Percentiles rank a stretch among this genome's conserved stretches.
Evolutionary conservation across 176 grass and related monocot genomes (phyloP).

Genomic region (Cenchrus americanus): DNA sequence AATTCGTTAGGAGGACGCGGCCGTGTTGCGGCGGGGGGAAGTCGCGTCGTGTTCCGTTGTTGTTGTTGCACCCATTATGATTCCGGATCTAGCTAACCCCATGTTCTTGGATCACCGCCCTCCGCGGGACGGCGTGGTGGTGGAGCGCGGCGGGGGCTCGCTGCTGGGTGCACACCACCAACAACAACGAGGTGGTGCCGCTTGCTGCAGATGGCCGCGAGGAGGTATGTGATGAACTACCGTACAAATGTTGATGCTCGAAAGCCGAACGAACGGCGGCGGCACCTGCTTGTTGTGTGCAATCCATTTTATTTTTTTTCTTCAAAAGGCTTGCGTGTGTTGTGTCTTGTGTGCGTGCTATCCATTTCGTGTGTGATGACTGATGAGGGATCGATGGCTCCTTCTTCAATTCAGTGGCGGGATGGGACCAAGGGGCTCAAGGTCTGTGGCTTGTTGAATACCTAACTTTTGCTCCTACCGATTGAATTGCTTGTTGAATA

Average conservation of each 20-base stretch:
- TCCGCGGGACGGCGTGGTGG: slow-evolving; percentile 34
- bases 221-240: slow-evolving; percentile 56
- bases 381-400: neutral
- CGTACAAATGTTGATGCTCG: neutral
- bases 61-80: slow-evolving; percentile 2
- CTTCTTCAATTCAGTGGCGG: no score
- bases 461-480: no score
- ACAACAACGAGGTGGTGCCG: slow-evolving; percentile 34
- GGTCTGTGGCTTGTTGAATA: no score
- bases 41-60: neutral
- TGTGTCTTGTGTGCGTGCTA: neutral
- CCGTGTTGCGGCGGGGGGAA: neutral
- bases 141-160: slow-evolving; percentile 40
- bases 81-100: slow-evolving; percentile 39
- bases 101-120: slow-evolving; percentile 13
- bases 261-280: slow-evolving; percentile 31
- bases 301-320: neutral
- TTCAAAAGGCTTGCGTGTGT: neutral
- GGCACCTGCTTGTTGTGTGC: neutral
- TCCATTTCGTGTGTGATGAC: neutral
- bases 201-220: slow-evolving; percentile 23
- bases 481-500: no score
- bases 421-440: no score
- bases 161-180: slow-evolving; percentile 39
- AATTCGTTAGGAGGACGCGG: slow-evolving; percentile 2